These are phyloP conservation scores for Nowakowskiella sp. DNA, from an alignment of 192 early-diverging fungal genomes.

Conservation along the genomic window DNA sequence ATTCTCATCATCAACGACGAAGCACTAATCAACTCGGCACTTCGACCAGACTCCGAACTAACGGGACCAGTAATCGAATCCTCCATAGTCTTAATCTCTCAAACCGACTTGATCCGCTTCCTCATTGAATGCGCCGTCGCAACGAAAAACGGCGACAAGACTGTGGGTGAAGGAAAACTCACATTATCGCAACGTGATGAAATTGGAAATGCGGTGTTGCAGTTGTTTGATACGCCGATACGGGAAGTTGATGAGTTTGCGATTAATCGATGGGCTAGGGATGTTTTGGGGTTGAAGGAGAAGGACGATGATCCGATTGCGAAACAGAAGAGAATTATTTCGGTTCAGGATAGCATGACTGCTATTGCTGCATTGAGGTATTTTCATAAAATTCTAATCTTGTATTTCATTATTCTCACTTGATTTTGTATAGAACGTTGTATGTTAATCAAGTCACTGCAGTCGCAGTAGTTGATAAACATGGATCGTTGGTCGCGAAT, in stretches of 20 bases:
- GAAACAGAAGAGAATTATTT: slow-evolving; percentile 14
- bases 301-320: slow-evolving; percentile 4
- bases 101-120: slow-evolving; percentile 17
- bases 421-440: slow-evolving; percentile 15
- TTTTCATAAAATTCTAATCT: not conserved
- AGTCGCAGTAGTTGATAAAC: slow-evolving; percentile 54
- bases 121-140: not conserved
- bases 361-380: slow-evolving; percentile 38
- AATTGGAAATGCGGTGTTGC: not conserved
- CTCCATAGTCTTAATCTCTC: slow-evolving; percentile 26
- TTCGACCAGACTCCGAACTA: slow-evolving; percentile 8
- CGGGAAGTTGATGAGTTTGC: no score
- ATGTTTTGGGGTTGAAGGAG: not conserved
- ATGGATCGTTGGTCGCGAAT: slow-evolving; percentile 53
- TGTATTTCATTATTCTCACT: not conserved
- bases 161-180: no score
- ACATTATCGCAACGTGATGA: not conserved
- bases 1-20: slow-evolving; percentile 36
- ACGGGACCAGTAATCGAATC: slow-evolving; percentile 12
- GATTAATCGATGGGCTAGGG: no score
- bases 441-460: slow-evolving; percentile 41
- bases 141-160: not conserved
- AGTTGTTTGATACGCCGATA: not conserved
- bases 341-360: slow-evolving; percentile 22
- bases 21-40: slow-evolving; percentile 5